Percentiles rank a stretch among this genome's conserved stretches.
Conservation (phyloP, 2,329 filamentous ascomycete genomes). For the Septoria petroselini region DNA sequence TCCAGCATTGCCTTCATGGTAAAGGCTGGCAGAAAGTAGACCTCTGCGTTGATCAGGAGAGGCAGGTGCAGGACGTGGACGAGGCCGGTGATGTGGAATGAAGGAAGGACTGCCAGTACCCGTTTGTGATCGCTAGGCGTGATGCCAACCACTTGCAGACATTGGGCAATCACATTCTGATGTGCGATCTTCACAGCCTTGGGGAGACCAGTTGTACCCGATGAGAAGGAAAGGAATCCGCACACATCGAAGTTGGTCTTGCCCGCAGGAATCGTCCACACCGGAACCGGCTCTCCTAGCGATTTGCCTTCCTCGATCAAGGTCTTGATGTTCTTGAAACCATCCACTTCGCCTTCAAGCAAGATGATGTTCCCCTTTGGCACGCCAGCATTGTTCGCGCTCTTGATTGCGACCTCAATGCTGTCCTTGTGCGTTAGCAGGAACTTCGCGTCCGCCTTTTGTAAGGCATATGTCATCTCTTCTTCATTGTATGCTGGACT, state of each 20-base stretch:
- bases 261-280: slow-evolving; percentile 51
- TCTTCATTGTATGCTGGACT: slow-evolving; percentile 65
- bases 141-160: slow-evolving; percentile 57
- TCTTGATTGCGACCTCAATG: slow-evolving; percentile 54
- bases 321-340: slow-evolving; percentile 50
- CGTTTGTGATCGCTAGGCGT: slow-evolving; percentile 50
- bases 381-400: slow-evolving; percentile 55
- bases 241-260: slow-evolving; percentile 58
- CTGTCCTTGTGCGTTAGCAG: slow-evolving; percentile 56
- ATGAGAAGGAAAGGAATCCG: slow-evolving; percentile 51
- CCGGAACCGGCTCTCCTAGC: slow-evolving; percentile 45
- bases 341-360: slow-evolving; percentile 54
- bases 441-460: slow-evolving; percentile 56
- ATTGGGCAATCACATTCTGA: slow-evolving; percentile 58
- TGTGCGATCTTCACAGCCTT: slow-evolving; percentile 51
- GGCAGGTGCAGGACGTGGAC: slow-evolving; percentile 63
- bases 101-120: slow-evolving; percentile 57
- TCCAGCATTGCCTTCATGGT: slow-evolving; percentile 59
- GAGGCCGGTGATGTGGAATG: slow-evolving; percentile 63
- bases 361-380: slow-evolving; percentile 53
- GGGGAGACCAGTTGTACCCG: slow-evolving; percentile 10
- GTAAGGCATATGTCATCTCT: slow-evolving; percentile 64
- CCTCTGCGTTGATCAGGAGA: slow-evolving; percentile 61
- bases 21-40: slow-evolving; percentile 63
- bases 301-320: slow-evolving; percentile 45